Evolutionary conservation across 192 early-diverging fungal species (phyloP).

Genomic region (Podila horticola): DNA sequence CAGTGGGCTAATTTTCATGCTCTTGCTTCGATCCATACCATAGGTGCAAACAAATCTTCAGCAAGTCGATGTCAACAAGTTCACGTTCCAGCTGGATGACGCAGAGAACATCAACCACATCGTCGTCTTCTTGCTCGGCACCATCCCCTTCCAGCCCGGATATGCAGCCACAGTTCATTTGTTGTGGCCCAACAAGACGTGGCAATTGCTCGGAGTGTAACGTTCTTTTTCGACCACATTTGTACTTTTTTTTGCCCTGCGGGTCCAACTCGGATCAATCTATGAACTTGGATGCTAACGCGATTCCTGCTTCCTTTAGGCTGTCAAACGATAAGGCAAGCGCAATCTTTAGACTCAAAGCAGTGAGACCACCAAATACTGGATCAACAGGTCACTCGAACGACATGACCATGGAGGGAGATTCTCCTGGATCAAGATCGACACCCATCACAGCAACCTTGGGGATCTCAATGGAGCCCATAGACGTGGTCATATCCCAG

Average conservation of each 20-base stretch:
- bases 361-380: background rate
- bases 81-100: conserved; percentile 90
- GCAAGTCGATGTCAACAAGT: conserved; percentile 89
- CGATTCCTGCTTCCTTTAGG: conserved; percentile 28
- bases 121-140: conserved; percentile 92
- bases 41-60: conserved; percentile 92
- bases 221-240: background rate
- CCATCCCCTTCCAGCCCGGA: conserved; percentile 86
- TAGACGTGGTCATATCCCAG: conserved; percentile 75
- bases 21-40: background rate
- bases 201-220: conserved; percentile 81
- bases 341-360: conserved; percentile 77
- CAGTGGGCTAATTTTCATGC: too few relatives aligned
- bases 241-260: background rate
- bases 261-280: background rate
- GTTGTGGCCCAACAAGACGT: conserved; percentile 83
- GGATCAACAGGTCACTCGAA: background rate
- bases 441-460: conserved; percentile 69
- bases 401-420: conserved; percentile 51
- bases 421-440: conserved; percentile 14
- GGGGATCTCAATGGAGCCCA: conserved; percentile 94
- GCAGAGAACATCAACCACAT: conserved; percentile 93
- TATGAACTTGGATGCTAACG: background rate
- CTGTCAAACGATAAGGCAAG: conserved; percentile 88
- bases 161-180: conserved; percentile 95